phyloP scores from a whole-genome alignment of 495 filamentous ascomycete genomes.

The Apodospora peruviana region DNA sequence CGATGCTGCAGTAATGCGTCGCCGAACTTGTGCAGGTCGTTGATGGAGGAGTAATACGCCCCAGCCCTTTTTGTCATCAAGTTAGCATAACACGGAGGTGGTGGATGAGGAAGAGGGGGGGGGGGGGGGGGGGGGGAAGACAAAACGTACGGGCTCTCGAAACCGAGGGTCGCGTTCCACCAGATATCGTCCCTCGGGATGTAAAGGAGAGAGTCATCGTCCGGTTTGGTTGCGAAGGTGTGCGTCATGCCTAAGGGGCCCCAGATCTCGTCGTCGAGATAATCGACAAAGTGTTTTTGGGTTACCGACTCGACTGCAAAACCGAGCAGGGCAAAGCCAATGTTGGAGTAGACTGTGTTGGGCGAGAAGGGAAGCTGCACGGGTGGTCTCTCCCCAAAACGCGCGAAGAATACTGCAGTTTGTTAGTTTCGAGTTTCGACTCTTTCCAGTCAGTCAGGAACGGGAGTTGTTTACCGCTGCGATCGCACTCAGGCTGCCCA shows the following conservation, averaged over 20 bases:
- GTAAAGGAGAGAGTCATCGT: conserved; percentile 34
- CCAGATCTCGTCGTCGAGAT: conserved; percentile 29
- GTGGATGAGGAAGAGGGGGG: conserved; percentile 2
- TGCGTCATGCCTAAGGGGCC: conserved; percentile 36
- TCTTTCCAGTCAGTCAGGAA: background rate
- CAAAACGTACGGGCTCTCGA: conserved; percentile 39
- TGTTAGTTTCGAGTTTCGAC: background rate
- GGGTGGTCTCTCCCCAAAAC: conserved; percentile 29
- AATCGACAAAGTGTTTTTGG: conserved; percentile 22
- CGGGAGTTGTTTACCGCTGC: background rate
- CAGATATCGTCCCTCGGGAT: conserved; percentile 27
- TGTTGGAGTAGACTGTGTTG: conserved; percentile 36
- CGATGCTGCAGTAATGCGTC: conserved; percentile 43
- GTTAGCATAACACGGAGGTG: background rate
- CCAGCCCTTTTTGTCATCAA: too few species aligned
- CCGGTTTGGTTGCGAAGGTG: conserved; percentile 27
- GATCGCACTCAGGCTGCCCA: conserved; percentile 21
- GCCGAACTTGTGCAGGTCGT: conserved; percentile 46
- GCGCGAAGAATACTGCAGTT: conserved; percentile 21
- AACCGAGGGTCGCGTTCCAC: conserved; percentile 39
- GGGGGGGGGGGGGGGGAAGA: background rate
- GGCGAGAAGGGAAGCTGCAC: conserved; percentile 30
- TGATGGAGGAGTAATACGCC: conserved; percentile 48
- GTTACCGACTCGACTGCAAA: conserved; percentile 34
- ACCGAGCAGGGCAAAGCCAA: conserved; percentile 32